Conservation (phyloP, 2,329 filamentous ascomycete genomes). For the Cryphonectria naterciae region DNA sequence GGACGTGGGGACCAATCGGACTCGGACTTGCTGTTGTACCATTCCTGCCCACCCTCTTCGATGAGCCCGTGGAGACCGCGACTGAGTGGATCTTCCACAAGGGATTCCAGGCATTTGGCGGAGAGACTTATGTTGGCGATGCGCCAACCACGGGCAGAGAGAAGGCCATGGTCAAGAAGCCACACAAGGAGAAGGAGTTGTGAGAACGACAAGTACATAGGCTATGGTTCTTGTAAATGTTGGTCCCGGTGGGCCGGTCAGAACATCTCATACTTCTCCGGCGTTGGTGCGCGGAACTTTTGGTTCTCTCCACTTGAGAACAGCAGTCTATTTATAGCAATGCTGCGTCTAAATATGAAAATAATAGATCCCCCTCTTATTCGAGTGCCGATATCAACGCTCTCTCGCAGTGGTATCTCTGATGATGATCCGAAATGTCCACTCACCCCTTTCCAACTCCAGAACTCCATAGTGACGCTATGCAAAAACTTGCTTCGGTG, state of each 20-base stretch:
- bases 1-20: conserved; percentile 91
- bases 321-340: background rate
- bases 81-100: conserved; percentile 91
- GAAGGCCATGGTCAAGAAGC: conserved; percentile 44
- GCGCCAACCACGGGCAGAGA: conserved; percentile 59
- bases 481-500: background rate
- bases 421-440: conserved; percentile 2
- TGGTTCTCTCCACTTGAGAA: background rate
- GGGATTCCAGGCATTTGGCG: conserved; percentile 75
- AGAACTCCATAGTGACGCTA: conserved; percentile 18
- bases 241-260: background rate
- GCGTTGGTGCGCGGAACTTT: background rate
- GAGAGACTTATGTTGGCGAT: conserved; percentile 57
- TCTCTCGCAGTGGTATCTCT: conserved; percentile 1
- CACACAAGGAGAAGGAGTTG: conserved; percentile 52
- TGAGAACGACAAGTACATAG: conserved; percentile 32
- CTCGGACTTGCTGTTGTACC: conserved; percentile 79
- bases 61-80: conserved; percentile 88
- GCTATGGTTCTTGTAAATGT: conserved; percentile 12
- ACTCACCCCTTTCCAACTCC: background rate
- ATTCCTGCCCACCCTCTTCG: conserved; percentile 81
- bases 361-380: background rate
- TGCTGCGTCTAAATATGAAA: background rate
- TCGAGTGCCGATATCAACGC: background rate
- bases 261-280: conserved; percentile 7